Conservation (phyloP, 306 rosid genomes). For the Prinsepia uniflora region DNA sequence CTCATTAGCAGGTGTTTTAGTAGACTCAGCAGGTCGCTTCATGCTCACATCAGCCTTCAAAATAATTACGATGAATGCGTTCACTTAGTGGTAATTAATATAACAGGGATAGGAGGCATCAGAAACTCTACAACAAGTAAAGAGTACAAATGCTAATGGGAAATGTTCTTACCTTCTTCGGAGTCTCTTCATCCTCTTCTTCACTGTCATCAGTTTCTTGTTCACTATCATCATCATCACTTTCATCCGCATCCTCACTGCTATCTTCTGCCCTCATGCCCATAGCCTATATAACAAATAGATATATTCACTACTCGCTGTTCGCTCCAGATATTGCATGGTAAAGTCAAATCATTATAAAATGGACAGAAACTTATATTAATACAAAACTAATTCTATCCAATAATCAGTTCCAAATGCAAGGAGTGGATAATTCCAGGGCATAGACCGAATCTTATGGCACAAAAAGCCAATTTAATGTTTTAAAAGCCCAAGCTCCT, state of each 20-base stretch:
- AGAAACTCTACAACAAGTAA: background rate
- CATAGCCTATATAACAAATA: constrained; percentile 25
- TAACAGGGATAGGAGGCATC: background rate
- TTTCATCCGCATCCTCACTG: constrained; percentile 25
- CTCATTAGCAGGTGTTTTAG: constrained; percentile 37
- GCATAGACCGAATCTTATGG: background rate
- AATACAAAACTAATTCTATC: background rate
- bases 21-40: constrained; percentile 41
- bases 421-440: background rate
- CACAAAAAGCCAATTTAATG: background rate
- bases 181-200: constrained; percentile 46
- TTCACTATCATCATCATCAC: constrained; percentile 17
- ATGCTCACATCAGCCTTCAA: constrained; percentile 43
- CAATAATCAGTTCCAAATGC: constrained; percentile 2
- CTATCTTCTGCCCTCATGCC: constrained; percentile 24
- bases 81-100: constrained; percentile 2
- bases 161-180: constrained; percentile 39
- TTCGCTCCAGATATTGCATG: background rate
- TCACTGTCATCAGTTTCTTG: constrained; percentile 39
- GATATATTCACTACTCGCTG: background rate
- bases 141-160: background rate
- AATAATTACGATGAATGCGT: background rate
- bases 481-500: background rate
- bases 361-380: no score
- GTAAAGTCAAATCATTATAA: background rate